Conservation (phyloP, 2,329 filamentous ascomycete species). For the Zopfia rhizophila region DNA sequence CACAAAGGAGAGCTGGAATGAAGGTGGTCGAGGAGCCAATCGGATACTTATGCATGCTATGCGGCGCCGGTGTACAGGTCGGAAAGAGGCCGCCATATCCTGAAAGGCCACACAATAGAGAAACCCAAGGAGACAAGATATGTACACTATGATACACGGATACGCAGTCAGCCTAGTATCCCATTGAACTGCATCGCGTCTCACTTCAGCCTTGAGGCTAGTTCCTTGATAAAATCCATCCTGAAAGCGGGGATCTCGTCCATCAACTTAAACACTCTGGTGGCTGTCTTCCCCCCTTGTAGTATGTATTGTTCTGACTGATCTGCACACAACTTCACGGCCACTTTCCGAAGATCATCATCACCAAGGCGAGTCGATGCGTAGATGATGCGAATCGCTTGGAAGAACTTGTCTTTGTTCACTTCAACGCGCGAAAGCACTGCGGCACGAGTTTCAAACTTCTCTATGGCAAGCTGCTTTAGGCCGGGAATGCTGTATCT, state of each 20-base stretch:
- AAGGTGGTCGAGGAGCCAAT: not conserved
- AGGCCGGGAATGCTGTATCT: constrained; percentile 39
- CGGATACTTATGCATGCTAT: not conserved
- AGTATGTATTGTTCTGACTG: constrained; percentile 41
- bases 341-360: constrained; percentile 31
- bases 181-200: too few relatives aligned
- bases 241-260: constrained; percentile 43
- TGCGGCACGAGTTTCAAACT: constrained; percentile 37
- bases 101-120: too few relatives aligned
- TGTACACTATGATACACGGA: not conserved
- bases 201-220: constrained; percentile 38
- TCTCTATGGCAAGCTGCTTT: constrained; percentile 35
- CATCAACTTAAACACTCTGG: constrained; percentile 39
- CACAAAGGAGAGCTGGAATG: too few relatives aligned
- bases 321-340: constrained; percentile 40
- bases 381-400: constrained; percentile 39
- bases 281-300: constrained; percentile 37
- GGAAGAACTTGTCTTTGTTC: constrained; percentile 37
- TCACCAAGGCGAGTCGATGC: constrained; percentile 34
- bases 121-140: not conserved
- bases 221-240: constrained; percentile 41
- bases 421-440: constrained; percentile 33
- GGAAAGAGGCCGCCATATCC: not conserved
- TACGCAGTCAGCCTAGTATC: too few relatives aligned
- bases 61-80: constrained; percentile 2